phyloP scores from a whole-genome alignment of 768 basidiomycete species.

The Lactifluus piperatus region DNA sequence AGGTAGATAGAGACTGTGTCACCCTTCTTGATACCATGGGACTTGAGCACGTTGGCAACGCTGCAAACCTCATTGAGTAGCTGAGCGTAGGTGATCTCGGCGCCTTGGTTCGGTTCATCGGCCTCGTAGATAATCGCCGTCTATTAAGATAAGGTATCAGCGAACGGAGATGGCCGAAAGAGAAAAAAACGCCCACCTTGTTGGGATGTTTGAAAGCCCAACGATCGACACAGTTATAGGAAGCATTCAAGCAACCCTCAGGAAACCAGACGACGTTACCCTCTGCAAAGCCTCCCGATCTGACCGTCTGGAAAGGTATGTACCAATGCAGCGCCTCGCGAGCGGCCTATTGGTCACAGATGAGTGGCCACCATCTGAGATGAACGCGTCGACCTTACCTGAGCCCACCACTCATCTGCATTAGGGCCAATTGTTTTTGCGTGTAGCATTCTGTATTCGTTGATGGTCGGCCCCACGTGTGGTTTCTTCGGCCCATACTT shows the following conservation, averaged over 20 bases:
- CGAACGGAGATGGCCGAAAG: not conserved
- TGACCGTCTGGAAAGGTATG: conserved; percentile 80
- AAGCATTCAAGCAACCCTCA: conserved; percentile 84
- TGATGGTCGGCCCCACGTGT: conserved; percentile 70
- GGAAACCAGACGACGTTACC: conserved; percentile 97
- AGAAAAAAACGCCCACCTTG: conserved; percentile 36
- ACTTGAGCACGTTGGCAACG: conserved; percentile 87
- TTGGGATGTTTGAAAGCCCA: conserved; percentile 89
- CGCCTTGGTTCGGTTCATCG: conserved; percentile 80
- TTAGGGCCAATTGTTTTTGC: conserved; percentile 62
- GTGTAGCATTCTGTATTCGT: conserved; percentile 66
- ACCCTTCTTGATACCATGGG: conserved; percentile 87
- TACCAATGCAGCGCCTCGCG: conserved; percentile 78
- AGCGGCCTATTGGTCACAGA: conserved; percentile 41
- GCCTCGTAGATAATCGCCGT: conserved; percentile 98
- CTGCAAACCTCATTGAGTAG: conserved; percentile 85
- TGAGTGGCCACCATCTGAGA: not conserved
- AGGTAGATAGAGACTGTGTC: conserved; percentile 91
- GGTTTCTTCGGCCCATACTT: conserved; percentile 53
- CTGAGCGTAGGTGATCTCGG: conserved; percentile 70
- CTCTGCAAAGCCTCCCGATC: conserved; percentile 69
- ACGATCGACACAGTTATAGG: conserved; percentile 97
- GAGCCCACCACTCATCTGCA: conserved; percentile 84
- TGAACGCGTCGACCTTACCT: conserved; percentile 35
- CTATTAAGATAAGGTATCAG: conserved; percentile 29